Evolutionary conservation across 441 rosid species (phyloP), one percentile per base, ranked within the genome.

Genomic region (Sinapis alba): DNA sequence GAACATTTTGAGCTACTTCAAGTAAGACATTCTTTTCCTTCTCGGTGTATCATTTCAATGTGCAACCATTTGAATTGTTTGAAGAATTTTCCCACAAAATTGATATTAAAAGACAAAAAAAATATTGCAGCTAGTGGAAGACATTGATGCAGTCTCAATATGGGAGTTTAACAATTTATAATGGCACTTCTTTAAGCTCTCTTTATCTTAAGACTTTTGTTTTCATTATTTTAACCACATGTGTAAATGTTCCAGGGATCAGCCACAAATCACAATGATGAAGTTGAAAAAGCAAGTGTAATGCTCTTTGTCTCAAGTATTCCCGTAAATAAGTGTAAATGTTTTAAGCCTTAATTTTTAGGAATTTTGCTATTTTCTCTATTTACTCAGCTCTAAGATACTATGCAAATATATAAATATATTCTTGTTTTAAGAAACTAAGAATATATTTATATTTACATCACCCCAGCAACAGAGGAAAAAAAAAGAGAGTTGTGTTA

Each of bases 1-100:
- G n/a, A 97, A 65, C 59, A 84, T 72, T 86, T 84, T 58, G 98
- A 94, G 81, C 89, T 94, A 77, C 85, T 92, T 78, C 97, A 88
- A 77, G 98, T 87, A 61, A 56, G 82, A 69, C 12, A 71, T 30
- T 0, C 64, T 3, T 59, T n/a, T 71, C 23, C 0, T 16, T 2
- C 28, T 15, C 54, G 3, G 43, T 38, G 11, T 58, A 36, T 23
- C 19, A 30, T 2, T 38, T 47, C 10, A 9, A 60, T 21, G n/a
- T 23, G 28, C 20, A n/a, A 71, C 16, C 51, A 36, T 43, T 26
- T 59, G 15, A 21, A 20, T 38, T 6, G 59, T 32, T 68, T 15
- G 47, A 10, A 18, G 4, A 1, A 11, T 18, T n/a, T n/a, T 43
- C 2, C 32, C 66, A 30, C 34, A 30, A 30, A 30, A 30, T 30